phyloP scores from a whole-genome alignment of 2,329 filamentous ascomycete species.

The Fusarium austroafricanum region DNA sequence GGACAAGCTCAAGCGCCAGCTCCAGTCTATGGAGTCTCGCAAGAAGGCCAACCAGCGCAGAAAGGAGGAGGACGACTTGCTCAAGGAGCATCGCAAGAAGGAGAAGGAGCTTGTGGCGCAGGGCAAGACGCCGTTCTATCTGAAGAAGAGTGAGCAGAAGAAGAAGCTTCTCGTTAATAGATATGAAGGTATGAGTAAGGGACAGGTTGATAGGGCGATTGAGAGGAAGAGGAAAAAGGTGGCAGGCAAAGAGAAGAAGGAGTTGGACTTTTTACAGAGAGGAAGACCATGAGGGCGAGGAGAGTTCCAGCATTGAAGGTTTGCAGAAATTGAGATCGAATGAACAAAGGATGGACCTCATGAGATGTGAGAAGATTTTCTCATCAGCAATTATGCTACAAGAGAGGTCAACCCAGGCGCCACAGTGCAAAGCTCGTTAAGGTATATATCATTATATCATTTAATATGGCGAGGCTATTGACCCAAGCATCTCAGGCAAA shows the following conservation, averaged over 20 bases:
- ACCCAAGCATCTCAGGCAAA: too few relatives aligned
- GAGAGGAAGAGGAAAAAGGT: constrained; percentile 92
- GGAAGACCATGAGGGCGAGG: constrained; percentile 31
- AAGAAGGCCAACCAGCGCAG: constrained; percentile 77
- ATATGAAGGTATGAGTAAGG: constrained; percentile 85
- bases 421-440: too few relatives aligned
- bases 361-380: neutral
- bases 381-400: too few relatives aligned
- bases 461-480: too few relatives aligned
- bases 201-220: constrained; percentile 84
- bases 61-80: constrained; percentile 75
- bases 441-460: too few relatives aligned
- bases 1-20: constrained; percentile 76
- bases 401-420: too few relatives aligned
- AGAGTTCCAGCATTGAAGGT: neutral
- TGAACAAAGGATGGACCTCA: neutral
- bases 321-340: neutral
- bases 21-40: constrained; percentile 83
- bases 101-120: constrained; percentile 88
- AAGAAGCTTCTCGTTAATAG: constrained; percentile 82
- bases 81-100: constrained; percentile 79
- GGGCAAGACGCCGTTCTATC: constrained; percentile 92
- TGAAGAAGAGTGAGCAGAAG: constrained; percentile 94
- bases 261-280: constrained; percentile 62
- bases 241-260: constrained; percentile 84